Evolutionary conservation across 257 asterid species (phyloP), one percentile per base, ranked within the genome.

Genomic region (Lycium ferocissimum): DNA sequence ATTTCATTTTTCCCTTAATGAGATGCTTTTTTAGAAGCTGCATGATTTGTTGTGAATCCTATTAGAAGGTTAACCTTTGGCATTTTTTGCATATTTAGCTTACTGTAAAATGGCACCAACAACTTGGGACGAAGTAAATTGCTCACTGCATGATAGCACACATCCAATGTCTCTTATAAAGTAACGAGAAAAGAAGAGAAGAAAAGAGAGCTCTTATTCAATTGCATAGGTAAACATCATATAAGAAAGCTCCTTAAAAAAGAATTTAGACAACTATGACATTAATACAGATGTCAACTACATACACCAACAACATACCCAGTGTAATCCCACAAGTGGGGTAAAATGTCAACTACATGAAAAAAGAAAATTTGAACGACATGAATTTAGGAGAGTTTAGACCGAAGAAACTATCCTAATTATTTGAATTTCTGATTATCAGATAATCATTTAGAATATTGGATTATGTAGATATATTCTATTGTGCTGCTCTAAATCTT

Each of bases 371-470:
- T 43, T 45, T 45, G 0, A 72, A n/a, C 80, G 12, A 72, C 58
- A 73, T 9, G 40, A 45, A 73, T 73, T 71, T 26, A 40, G 17
- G 37, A 17, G 40, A 43, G 56, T 71, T 40, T 5, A 20, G 58
- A 10, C 3, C 0, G 10, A n/a, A 14, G 38, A 62, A 62, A 72
- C 58, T 2, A 9, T 45, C 80, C 58, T 73, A 20, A n/a, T 45
- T 72, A 72, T n/a, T 9, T 20, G 58, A 45, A 72, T 72, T 72
- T 72, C 80, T 67, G 8, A 67, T 14, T 69, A 69, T 69, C 76
- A 69, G 43, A 67, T 69, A 37, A 37, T 69, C 51, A 37, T 69
- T 15, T 37, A 69, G 26, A 37, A 37, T 69, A 69, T 14, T 69
- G n/a, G 51, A 37, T 37, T 7, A 35, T 15, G 14, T 37, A 15